These are phyloP conservation scores for Pharnaceum exiguum DNA, from an alignment of 148 eudicot species.

Conservation along the genomic window DNA sequence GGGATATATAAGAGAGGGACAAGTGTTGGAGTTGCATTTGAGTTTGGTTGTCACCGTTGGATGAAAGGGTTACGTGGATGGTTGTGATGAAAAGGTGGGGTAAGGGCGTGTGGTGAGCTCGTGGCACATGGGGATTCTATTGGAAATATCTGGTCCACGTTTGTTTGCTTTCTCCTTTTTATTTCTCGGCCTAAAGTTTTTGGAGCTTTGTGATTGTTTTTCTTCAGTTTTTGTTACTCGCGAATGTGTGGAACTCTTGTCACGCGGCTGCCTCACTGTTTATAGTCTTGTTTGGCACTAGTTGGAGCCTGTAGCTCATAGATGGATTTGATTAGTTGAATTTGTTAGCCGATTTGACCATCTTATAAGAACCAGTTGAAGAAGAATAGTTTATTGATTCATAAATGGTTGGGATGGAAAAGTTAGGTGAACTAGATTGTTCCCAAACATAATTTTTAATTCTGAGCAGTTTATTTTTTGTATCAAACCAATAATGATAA, in stretches of 20 bases:
- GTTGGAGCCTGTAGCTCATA: too few relatives aligned
- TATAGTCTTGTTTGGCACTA: too few relatives aligned
- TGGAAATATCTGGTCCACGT: slow-evolving; percentile 31
- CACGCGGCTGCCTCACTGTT: slow-evolving; percentile 6
- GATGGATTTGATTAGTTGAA: too few relatives aligned
- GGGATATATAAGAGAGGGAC: slow-evolving; percentile 23
- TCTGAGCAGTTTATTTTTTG: too few relatives aligned
- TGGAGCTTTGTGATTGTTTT: slow-evolving; percentile 13
- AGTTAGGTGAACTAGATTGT: too few relatives aligned
- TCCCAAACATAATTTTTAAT: too few relatives aligned
- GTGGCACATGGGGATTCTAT: slow-evolving; percentile 41
- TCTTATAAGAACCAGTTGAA: too few relatives aligned
- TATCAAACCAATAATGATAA: too few relatives aligned
- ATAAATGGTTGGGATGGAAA: too few relatives aligned
- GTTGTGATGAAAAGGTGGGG: slow-evolving; percentile 23
- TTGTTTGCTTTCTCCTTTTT: slow-evolving; percentile 1
- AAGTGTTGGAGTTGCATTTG: slow-evolving; percentile 19
- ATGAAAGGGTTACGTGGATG: slow-evolving; percentile 34
- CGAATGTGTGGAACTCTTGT: neutral
- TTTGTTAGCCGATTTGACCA: too few relatives aligned
- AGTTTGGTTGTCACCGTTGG: slow-evolving; percentile 22
- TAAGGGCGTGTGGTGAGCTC: slow-evolving; percentile 77
- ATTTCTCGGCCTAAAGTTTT: neutral
- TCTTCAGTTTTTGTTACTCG: neutral
- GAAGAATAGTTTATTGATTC: too few relatives aligned